Base-by-base conservation (phyloP, 345 rosid genomes). In the Kernera saxatilis region DNA sequence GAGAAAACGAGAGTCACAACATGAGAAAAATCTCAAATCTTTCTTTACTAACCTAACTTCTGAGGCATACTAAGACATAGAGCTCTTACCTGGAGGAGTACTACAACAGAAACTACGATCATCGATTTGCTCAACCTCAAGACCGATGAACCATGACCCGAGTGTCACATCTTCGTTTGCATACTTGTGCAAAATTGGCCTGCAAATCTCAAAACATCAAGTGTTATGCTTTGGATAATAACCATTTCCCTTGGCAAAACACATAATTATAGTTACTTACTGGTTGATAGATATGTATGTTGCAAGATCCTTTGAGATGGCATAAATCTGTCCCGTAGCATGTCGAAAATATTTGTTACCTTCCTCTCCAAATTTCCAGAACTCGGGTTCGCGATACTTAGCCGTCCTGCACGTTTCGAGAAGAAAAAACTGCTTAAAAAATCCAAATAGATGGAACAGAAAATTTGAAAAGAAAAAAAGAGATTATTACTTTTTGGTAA, bases 131-230 rank as follows among this genome's bases (percentile, higher is more conserved):
- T 91, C 93, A 66, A 91, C 92, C 74, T 94, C 99, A 48, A 91
- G 97, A 58, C 99, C 99, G 0, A 91, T 86, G 58, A 94, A 87
- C 99, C 99, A 91, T n/a, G 99, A 62, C 39, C 99, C 99, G 11
- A 94, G 93, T 2, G 98, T 81, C 75, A 89, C 98, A 55, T 94
- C 98, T 83, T 91, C 99, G 77, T 94, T 94, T 49, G 99, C 99
- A 82, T 65, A 94, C 83, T 83, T 91, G 50, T 94, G 98, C 79
- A 94, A 74, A 79, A 94, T 82, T 21, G 85, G 88, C 87, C 97
- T 91, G 81, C 78, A 54, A 59, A 58, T 66, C 9, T n/a, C n/a
- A n/a, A 50, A 50, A 50, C 18, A 40, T 50, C 14, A 58, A 39
- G 7, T 19, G 33, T 53, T 71, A 50, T 33, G 25, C n/a, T 64